phyloP scores from a whole-genome alignment of 805 yeast genomes.

The Kazachstania viticola region DNA sequence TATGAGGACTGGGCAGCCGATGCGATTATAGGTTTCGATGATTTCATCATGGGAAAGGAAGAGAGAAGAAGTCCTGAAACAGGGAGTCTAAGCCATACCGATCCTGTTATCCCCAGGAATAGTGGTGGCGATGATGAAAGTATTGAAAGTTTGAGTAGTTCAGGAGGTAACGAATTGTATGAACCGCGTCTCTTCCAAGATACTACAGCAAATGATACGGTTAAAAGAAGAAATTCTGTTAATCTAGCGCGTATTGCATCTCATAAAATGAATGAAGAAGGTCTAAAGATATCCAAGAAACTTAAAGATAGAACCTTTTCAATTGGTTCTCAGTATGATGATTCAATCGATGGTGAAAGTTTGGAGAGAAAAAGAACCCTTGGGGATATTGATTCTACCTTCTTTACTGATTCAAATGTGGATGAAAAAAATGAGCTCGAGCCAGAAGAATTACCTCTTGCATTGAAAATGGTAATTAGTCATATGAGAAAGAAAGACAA shows the following conservation, averaged over 20 bases:
- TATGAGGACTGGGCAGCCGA: conserved; percentile 33
- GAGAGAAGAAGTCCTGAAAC: background rate
- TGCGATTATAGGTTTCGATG: conserved; percentile 29
- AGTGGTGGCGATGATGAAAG: background rate
- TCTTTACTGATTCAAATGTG: conserved; percentile 11
- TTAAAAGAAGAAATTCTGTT: conserved; percentile 4
- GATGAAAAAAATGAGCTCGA: conserved; percentile 10
- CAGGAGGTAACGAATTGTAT: background rate
- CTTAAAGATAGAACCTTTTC: conserved; percentile 29
- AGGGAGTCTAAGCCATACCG: background rate
- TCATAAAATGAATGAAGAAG: conserved; percentile 8
- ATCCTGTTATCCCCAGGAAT: background rate
- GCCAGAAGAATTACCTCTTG: conserved; percentile 29
- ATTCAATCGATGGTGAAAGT: background rate
- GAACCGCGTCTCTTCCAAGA: conserved; percentile 2
- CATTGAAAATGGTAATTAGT: conserved; percentile 28
- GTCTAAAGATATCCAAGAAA: conserved; percentile 16
- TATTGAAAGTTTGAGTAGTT: background rate
- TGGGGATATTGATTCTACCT: conserved; percentile 19
- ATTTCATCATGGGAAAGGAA: conserved; percentile 12
- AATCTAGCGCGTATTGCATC: conserved; percentile 24
- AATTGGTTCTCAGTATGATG: conserved; percentile 24
- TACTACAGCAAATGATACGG: conserved; percentile 6
- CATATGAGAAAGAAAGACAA: conserved; percentile 8
- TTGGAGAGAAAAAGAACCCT: conserved; percentile 5